Evolutionary conservation across 148 eudicot genomes (phyloP), one percentile per base, ranked within the genome.

Genomic region (Rhododendron ferrugineum): DNA sequence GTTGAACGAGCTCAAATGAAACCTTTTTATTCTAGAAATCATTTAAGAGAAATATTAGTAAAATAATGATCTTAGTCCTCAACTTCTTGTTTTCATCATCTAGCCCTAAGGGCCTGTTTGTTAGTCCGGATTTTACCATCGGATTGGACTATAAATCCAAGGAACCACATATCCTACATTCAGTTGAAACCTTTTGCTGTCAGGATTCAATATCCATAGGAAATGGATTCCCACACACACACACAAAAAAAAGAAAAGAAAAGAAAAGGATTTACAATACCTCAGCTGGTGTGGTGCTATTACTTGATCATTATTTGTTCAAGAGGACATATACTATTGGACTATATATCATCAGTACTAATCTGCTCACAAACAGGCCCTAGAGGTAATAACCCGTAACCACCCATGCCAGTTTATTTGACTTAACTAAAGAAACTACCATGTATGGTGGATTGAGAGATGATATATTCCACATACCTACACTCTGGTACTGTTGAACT

Each of bases 401-500:
- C 40, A 36, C 40, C 40, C 66, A 72, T 72, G 40, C 36, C 76
- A 14, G 32, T 72, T 72, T 32, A 68, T 26, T 30, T 1, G 14
- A 26, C 74, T 26, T 70, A 13, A 70, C 18, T 70, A 70, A 28
- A 13, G 75, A 28, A 28, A 70, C 37, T 3, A 30, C 82, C 47
- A 47, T 13, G 54, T 11, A 20, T 18, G 60, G 36, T 81, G 82
- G 82, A 74, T 16, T 42, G 56, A 80, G 40, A 80, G 64, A 50
- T 18, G 58, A 78, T 68, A 78, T 32, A 85, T n/a, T 26, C 16
- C 40, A 58, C 26, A 13, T 85, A 88, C 90, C 90, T 85, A 46
- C 78, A 64, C 85, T 83, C 73, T 82, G 58, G 79, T n/a, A 72
- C 30, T 83, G 56, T 58, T 78, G 83, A 56, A 50, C 78, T 50